Conservation (phyloP, 495 filamentous ascomycete genomes). For the Xylaria acuta region DNA sequence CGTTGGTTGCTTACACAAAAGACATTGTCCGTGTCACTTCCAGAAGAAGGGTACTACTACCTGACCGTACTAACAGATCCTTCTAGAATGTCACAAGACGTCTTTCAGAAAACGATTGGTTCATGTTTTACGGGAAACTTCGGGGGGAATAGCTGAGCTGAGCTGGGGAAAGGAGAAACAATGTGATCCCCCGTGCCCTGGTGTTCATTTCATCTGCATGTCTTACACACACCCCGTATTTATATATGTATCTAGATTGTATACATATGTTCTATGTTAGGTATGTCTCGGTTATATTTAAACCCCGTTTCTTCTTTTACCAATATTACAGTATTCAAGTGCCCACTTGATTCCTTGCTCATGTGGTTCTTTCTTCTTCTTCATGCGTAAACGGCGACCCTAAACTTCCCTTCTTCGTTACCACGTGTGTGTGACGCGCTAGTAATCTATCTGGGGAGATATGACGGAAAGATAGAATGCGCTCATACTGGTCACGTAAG, state of each 20-base stretch:
- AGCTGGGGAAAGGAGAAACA: not conserved
- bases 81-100: constrained; percentile 4
- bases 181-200: not conserved
- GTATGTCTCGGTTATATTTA: not conserved
- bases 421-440: constrained; percentile 4
- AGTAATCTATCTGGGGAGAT: not conserved
- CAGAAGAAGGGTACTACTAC: no score
- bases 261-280: not conserved
- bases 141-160: not conserved
- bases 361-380: not conserved
- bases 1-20: not conserved
- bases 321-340: not conserved
- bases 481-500: not conserved
- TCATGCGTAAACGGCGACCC: not conserved
- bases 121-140: not conserved
- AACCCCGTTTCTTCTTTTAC: not conserved
- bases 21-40: not conserved
- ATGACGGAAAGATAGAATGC: no score
- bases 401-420: not conserved
- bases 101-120: not conserved
- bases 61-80: not conserved
- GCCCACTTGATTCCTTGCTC: not conserved
- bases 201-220: not conserved
- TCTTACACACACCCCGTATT: not conserved
- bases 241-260: not conserved